These are phyloP conservation scores for Cunninghamia lanceolata DNA, from an alignment of 75 land plant genomes.

Conservation along the genomic window DNA sequence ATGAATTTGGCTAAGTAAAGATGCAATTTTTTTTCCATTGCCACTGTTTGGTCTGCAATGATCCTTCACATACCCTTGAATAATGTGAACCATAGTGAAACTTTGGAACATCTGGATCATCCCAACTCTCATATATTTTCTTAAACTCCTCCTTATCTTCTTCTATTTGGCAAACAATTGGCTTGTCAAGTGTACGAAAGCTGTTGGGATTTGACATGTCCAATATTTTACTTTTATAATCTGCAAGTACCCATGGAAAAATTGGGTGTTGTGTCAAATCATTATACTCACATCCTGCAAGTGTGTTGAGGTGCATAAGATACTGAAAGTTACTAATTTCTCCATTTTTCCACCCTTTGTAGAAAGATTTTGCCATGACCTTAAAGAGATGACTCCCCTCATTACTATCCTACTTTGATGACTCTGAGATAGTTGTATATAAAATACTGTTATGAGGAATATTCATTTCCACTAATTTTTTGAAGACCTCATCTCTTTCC, in stretches of 20 bases:
- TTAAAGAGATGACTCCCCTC: conserved; percentile 96
- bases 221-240: conserved; percentile 86
- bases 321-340: conserved; percentile 99
- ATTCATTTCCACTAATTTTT: conserved; percentile 87
- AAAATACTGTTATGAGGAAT: conserved; percentile 97
- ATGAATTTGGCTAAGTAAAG: too few relatives aligned
- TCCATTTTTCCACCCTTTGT: conserved; percentile 99
- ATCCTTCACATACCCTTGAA: too few relatives aligned
- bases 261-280: conserved; percentile 99
- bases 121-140: conserved; percentile 98
- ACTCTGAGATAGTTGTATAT: conserved; percentile 95
- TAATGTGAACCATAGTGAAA: conserved; percentile 99
- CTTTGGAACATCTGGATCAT: conserved; percentile 98
- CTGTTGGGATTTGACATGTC: conserved; percentile 66
- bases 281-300: conserved; percentile 99
- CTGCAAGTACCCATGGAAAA: conserved; percentile 98
- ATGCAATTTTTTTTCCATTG: too few relatives aligned
- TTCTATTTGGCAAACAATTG: conserved; percentile 95
- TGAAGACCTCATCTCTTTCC: conserved; percentile 98
- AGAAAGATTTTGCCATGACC: conserved; percentile 96
- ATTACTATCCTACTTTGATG: conserved; percentile 83
- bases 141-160: conserved; percentile 94
- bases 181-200: conserved; percentile 91
- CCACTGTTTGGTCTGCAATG: too few relatives aligned
- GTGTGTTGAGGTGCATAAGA: conserved; percentile 98